Conservation (phyloP, 495 filamentous ascomycete species). For the Letharia lupina region DNA sequence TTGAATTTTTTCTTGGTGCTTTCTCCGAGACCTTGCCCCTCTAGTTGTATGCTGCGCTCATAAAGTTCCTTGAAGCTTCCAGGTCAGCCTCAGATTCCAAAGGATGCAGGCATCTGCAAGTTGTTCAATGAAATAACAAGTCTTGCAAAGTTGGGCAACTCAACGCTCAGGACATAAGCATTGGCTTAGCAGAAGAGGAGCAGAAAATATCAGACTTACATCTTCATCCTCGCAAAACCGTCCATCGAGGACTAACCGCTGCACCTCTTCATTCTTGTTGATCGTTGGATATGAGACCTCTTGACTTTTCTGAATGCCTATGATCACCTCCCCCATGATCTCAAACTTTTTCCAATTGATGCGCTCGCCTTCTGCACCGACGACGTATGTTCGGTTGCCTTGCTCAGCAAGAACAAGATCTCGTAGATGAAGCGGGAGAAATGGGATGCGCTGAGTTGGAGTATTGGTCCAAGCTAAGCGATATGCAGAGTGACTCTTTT, state of each 20-base stretch:
- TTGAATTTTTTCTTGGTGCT: conserved; percentile 19
- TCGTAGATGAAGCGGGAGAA: conserved; percentile 80
- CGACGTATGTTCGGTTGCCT: conserved; percentile 82
- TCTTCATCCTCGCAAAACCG: conserved; percentile 44
- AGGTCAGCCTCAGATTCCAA: background rate
- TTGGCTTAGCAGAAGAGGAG: background rate
- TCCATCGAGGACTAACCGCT: conserved; percentile 65
- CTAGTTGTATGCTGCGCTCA: conserved; percentile 25
- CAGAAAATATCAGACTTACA: conserved; percentile 27
- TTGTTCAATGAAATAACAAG: background rate
- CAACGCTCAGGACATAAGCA: background rate
- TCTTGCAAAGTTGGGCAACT: background rate
- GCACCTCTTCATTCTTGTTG: conserved; percentile 53
- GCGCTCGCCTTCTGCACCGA: conserved; percentile 55
- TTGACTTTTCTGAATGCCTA: conserved; percentile 86
- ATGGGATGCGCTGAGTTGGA: conserved; percentile 80
- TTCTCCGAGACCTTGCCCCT: conserved; percentile 20
- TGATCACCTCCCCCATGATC: conserved; percentile 84
- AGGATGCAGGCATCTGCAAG: background rate
- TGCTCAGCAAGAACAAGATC: conserved; percentile 89
- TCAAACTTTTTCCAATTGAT: conserved; percentile 99
- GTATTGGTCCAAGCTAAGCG: conserved; percentile 95
- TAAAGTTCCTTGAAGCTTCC: conserved; percentile 22
- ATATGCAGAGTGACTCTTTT: conserved; percentile 87
- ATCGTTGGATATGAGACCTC: conserved; percentile 70